Percentiles rank a stretch among this genome's conserved stretches.
Evolutionary conservation across 2,329 filamentous ascomycete species (phyloP).

Genomic region (Fusarium graminum): DNA sequence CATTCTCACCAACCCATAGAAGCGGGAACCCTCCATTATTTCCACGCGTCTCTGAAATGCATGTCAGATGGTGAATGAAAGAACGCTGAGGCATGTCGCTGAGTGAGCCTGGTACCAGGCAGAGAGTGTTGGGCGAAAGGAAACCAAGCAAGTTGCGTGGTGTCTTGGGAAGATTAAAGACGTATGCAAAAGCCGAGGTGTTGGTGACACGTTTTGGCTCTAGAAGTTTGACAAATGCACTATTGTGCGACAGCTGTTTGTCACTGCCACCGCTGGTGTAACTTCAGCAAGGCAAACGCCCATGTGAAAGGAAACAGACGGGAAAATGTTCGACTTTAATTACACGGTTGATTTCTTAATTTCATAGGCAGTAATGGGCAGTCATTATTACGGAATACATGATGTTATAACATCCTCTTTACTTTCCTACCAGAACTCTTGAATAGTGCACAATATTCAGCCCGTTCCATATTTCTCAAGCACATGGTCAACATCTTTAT

Average conservation of each 20-base stretch:
- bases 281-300: too few relatives aligned
- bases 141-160: too few relatives aligned
- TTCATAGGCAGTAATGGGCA: too few relatives aligned
- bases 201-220: neutral
- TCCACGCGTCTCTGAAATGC: neutral
- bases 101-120: too few relatives aligned
- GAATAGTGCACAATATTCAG: neutral
- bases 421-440: too few relatives aligned
- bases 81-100: neutral
- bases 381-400: too few relatives aligned
- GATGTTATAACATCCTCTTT: too few relatives aligned
- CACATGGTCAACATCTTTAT: slow-evolving; percentile 20
- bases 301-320: too few relatives aligned
- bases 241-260: neutral
- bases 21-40: neutral
- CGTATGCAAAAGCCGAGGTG: neutral
- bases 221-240: neutral
- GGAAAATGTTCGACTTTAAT: too few relatives aligned
- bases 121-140: too few relatives aligned
- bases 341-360: too few relatives aligned
- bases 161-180: neutral
- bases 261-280: neutral
- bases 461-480: slow-evolving; percentile 8
- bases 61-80: neutral
- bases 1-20: neutral